A percentile compares a stretch with the other conserved stretches of the same genome.
Evolutionary conservation across 768 basidiomycete genomes (phyloP).

Genomic region (Russula earlei): DNA sequence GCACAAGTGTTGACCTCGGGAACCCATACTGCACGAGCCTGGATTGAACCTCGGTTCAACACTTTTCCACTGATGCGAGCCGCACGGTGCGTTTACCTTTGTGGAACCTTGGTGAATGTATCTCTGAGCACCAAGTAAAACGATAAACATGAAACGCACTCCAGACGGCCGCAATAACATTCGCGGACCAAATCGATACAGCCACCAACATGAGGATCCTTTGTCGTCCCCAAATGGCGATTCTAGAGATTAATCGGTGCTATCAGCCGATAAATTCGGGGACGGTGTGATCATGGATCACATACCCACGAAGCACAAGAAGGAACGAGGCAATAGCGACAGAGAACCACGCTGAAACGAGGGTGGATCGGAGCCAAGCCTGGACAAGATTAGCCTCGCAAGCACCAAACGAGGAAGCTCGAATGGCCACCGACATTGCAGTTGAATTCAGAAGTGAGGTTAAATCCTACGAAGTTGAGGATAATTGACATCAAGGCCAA

Average conservation of each 20-base stretch:
- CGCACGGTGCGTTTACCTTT: not conserved
- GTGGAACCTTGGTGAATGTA: not conserved
- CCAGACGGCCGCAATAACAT: not conserved
- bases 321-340: slow-evolving; percentile 15
- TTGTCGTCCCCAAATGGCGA: slow-evolving; percentile 17
- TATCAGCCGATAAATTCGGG: not conserved
- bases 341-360: slow-evolving; percentile 12
- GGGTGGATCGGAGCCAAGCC: slow-evolving; percentile 9
- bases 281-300: not conserved
- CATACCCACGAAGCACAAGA: slow-evolving; percentile 15
- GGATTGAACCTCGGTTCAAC: too few species aligned
- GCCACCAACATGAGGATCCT: not conserved
- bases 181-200: not conserved
- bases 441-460: not conserved
- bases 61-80: too few species aligned
- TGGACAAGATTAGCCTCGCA: not conserved
- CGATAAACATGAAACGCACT: slow-evolving; percentile 3
- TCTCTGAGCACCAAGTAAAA: not conserved
- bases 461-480: slow-evolving; percentile 15
- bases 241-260: not conserved
- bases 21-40: slow-evolving; percentile 2
- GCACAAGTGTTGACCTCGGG: not conserved
- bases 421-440: slow-evolving; percentile 11
- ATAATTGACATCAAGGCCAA: slow-evolving; percentile 2
- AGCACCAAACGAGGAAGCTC: not conserved